phyloP scores from a whole-genome alignment of 257 asterid genomes.

The Lavandula angustifolia region DNA sequence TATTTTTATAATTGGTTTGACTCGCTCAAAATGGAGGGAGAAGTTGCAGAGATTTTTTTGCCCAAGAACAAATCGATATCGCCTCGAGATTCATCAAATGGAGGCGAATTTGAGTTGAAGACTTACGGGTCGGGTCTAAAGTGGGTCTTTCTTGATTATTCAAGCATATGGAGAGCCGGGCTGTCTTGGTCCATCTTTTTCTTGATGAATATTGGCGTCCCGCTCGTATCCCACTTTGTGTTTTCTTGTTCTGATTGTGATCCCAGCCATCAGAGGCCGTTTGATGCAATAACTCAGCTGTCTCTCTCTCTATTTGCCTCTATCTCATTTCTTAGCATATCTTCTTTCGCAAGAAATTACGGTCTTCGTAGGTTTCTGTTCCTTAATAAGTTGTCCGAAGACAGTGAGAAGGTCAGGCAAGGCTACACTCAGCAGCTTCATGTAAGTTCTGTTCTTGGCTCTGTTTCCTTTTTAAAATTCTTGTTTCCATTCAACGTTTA shows the following conservation, averaged over 20 bases:
- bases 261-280: conserved; percentile 59
- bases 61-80: conserved; percentile 30
- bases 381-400: conserved; percentile 68
- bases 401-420: conserved; percentile 66
- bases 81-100: conserved; percentile 32
- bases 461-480: background rate
- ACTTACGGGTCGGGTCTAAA: conserved; percentile 58
- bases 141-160: conserved; percentile 81
- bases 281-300: conserved; percentile 57
- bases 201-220: conserved; percentile 67
- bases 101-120: conserved; percentile 42
- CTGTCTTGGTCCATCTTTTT: conserved; percentile 86
- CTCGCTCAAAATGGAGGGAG: conserved; percentile 45
- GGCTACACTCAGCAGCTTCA: conserved; percentile 70
- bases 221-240: conserved; percentile 63
- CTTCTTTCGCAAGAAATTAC: conserved; percentile 58
- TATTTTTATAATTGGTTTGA: background rate
- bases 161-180: conserved; percentile 65
- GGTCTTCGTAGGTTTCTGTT: conserved; percentile 76
- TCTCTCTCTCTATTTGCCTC: conserved; percentile 70
- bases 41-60: conserved; percentile 33
- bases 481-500: background rate
- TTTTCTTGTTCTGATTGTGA: conserved; percentile 73
- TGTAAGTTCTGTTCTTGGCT: conserved; percentile 41
- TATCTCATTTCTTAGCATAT: conserved; percentile 69